phyloP scores from a whole-genome alignment of 2,329 filamentous ascomycete species.

The Polytolypa hystricis region DNA sequence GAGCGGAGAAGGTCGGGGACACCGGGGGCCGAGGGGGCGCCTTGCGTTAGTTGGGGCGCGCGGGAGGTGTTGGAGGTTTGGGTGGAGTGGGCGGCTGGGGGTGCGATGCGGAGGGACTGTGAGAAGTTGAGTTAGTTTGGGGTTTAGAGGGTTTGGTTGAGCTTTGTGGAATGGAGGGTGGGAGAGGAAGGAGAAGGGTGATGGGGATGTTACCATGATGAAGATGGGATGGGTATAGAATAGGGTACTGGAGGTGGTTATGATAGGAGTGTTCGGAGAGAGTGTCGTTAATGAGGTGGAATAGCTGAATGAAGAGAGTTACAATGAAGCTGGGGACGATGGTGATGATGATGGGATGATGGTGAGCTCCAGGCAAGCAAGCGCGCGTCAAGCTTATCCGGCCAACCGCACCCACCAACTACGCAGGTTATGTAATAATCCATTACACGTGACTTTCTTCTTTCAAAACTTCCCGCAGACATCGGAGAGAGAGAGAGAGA shows the following conservation, averaged over 20 bases:
- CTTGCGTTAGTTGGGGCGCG: constrained; percentile 44
- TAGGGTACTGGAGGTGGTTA: neutral
- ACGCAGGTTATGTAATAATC: constrained; percentile 18
- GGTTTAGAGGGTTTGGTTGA: neutral
- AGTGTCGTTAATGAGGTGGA: neutral
- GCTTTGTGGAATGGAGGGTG: neutral
- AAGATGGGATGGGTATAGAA: constrained; percentile 1
- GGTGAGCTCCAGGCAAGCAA: constrained; percentile 11
- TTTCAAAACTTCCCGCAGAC: too few relatives aligned
- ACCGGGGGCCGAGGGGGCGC: constrained; percentile 82
- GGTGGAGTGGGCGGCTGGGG: constrained; percentile 54
- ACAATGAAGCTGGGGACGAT: neutral
- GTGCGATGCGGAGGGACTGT: constrained; percentile 83
- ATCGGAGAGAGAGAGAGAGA: too few relatives aligned
- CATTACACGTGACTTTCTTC: neutral
- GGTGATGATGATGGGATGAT: neutral
- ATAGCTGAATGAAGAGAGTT: neutral
- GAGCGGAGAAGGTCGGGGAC: constrained; percentile 87
- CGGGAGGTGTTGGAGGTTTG: constrained; percentile 50
- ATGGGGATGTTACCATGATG: neutral
- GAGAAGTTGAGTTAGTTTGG: constrained; percentile 8
- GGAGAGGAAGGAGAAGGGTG: constrained; percentile 6
- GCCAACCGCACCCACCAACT: constrained; percentile 15
- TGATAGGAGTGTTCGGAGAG: neutral
- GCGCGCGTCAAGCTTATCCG: constrained; percentile 29